phyloP scores from a whole-genome alignment of 768 basidiomycete genomes.

The Kwoniella pini region DNA sequence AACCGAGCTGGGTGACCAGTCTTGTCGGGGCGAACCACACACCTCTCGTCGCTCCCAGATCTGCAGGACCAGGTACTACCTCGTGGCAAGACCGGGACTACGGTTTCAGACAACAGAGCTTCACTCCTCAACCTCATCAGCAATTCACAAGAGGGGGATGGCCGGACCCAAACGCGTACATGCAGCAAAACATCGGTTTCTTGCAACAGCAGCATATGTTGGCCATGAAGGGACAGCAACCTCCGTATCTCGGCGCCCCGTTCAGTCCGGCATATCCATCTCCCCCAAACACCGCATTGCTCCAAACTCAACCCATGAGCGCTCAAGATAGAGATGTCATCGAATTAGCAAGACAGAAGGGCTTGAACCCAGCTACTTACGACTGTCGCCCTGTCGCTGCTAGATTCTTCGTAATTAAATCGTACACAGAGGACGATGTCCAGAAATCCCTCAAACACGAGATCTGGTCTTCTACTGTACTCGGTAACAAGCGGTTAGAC shows the following conservation, averaged over 20 bases:
- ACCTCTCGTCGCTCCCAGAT: constrained; percentile 21
- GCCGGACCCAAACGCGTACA: constrained; percentile 1
- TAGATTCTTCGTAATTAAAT: constrained; percentile 96
- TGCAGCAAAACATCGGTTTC: constrained; percentile 2
- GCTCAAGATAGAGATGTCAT: constrained; percentile 42
- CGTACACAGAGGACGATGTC: constrained; percentile 95
- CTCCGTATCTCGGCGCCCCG: constrained; percentile 16
- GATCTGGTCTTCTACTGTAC: constrained; percentile 96
- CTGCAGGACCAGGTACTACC: constrained; percentile 4
- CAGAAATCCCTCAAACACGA: constrained; percentile 98
- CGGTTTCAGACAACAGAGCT: constrained; percentile 21
- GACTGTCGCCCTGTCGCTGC: constrained; percentile 61
- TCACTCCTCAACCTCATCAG: constrained; percentile 15
- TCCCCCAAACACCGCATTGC: constrained; percentile 23
- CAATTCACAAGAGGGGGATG: constrained; percentile 2
- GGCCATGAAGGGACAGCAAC: constrained; percentile 12
- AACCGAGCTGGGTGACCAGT: constrained; percentile 47
- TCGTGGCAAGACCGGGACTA: constrained; percentile 22
- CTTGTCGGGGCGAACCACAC: constrained; percentile 37
- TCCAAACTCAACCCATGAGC: constrained; percentile 10
- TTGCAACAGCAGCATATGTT: constrained; percentile 24
- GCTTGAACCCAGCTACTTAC: constrained; percentile 49
- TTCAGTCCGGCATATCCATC: constrained; percentile 19
- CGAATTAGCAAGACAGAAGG: constrained; percentile 44
- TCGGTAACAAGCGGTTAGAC: constrained; percentile 95